phyloP scores from a whole-genome alignment of 805 yeast species.

The Candida arabinofermentans region DNA sequence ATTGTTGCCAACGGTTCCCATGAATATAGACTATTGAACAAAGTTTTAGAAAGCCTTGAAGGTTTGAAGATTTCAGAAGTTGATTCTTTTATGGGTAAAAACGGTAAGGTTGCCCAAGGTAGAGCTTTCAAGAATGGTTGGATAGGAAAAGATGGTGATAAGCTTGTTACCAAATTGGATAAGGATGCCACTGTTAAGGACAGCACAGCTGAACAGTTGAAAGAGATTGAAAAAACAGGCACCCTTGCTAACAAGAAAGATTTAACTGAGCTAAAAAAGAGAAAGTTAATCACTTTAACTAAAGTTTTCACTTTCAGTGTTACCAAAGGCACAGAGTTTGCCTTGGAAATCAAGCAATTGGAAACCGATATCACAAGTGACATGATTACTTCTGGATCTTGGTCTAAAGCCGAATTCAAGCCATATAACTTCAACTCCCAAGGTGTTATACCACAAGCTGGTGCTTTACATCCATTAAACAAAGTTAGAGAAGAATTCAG shows the following conservation, averaged over 20 bases:
- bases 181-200: constrained; percentile 53
- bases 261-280: constrained; percentile 83
- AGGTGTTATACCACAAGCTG: constrained; percentile 81
- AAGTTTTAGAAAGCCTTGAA: constrained; percentile 69
- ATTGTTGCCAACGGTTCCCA: constrained; percentile 83
- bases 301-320: constrained; percentile 75
- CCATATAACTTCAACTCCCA: constrained; percentile 95
- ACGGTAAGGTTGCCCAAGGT: constrained; percentile 92
- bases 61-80: constrained; percentile 82
- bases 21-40: constrained; percentile 74
- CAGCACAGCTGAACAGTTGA: constrained; percentile 60
- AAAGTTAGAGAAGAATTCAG: constrained; percentile 97
- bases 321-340: constrained; percentile 79
- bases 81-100: constrained; percentile 64
- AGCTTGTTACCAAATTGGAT: constrained; percentile 58
- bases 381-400: constrained; percentile 77
- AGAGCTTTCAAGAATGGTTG: constrained; percentile 97
- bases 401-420: constrained; percentile 84
- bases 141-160: constrained; percentile 86
- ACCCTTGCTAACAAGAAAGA: constrained; percentile 55
- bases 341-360: constrained; percentile 69
- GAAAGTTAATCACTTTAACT: constrained; percentile 73
- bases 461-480: constrained; percentile 94
- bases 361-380: constrained; percentile 95
- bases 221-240: constrained; percentile 53